Percentiles rank a stretch among this genome's conserved stretches.
Conservation (phyloP, 2,329 filamentous ascomycete genomes). For the Ophiostoma populinum region DNA sequence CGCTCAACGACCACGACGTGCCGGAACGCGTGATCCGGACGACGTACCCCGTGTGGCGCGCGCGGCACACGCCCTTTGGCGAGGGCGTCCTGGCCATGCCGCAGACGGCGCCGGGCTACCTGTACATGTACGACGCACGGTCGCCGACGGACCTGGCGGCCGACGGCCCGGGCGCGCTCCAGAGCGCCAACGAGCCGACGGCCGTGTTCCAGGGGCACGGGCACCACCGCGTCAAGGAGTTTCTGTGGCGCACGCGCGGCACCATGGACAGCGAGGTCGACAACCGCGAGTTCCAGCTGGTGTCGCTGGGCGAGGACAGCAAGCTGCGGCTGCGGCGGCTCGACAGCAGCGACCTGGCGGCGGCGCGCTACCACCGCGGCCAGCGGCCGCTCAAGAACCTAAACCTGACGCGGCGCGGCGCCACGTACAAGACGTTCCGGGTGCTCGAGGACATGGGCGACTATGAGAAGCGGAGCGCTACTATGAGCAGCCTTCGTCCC, state of each 20-base stretch:
- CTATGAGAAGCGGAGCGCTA: constrained; percentile 39
- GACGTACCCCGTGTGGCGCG: constrained; percentile 77
- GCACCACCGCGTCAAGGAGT: constrained; percentile 66
- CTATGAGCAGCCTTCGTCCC: constrained; percentile 43
- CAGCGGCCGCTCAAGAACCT: constrained; percentile 44
- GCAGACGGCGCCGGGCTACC: constrained; percentile 67
- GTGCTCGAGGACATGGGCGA: constrained; percentile 44
- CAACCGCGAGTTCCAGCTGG: constrained; percentile 76
- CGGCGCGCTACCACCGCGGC: constrained; percentile 59
- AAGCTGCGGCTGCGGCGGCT: constrained; percentile 64
- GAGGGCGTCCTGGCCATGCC: constrained; percentile 79
- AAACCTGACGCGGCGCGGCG: constrained; percentile 65
- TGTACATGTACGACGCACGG: constrained; percentile 67
- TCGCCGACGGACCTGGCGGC: constrained; percentile 16
- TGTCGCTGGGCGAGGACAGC: constrained; percentile 83
- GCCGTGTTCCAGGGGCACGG: constrained; percentile 44
- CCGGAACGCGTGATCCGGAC: constrained; percentile 67
- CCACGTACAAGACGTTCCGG: constrained; percentile 70
- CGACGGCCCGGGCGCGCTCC: constrained; percentile 23
- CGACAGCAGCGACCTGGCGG: constrained; percentile 42
- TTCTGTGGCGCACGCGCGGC: constrained; percentile 73
- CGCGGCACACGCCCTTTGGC: constrained; percentile 80
- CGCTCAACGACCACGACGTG: constrained; percentile 33
- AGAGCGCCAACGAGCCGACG: constrained; percentile 25
- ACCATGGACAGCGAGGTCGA: constrained; percentile 49